Evolutionary conservation across 2,329 filamentous ascomycete genomes (phyloP).

Genomic region (Berkeleyomyces basicola): DNA sequence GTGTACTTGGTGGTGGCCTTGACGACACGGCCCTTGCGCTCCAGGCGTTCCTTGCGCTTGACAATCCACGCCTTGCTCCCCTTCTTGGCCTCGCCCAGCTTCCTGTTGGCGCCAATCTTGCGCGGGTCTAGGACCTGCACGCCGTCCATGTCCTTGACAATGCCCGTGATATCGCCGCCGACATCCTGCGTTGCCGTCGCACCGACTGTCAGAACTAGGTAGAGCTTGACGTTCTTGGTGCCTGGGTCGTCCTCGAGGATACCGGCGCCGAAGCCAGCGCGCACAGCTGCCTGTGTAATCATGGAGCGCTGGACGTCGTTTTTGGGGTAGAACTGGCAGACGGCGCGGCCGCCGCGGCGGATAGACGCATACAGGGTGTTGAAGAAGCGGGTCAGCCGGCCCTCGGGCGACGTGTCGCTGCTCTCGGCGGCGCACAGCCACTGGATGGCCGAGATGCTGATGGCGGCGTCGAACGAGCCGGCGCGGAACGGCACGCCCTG

Average conservation of each 20-base stretch:
- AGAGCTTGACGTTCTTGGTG: conserved; percentile 94
- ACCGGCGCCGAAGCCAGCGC: conserved; percentile 88
- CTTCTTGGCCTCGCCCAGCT: conserved; percentile 49
- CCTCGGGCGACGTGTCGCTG: conserved; percentile 65
- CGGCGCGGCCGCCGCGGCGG: conserved; percentile 68
- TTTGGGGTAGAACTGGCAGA: conserved; percentile 97
- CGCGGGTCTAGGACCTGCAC: conserved; percentile 66
- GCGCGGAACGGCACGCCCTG: conserved; percentile 89
- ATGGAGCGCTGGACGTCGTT: conserved; percentile 82
- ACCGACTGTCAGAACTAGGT: conserved; percentile 83
- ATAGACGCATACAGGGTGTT: conserved; percentile 78
- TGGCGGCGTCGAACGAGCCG: conserved; percentile 84
- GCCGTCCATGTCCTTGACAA: conserved; percentile 75
- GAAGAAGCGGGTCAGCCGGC: conserved; percentile 72
- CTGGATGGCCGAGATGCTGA: conserved; percentile 91
- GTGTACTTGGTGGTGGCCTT: conserved; percentile 89
- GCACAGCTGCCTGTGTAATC: conserved; percentile 81
- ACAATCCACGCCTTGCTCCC: conserved; percentile 73
- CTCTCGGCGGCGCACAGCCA: conserved; percentile 96
- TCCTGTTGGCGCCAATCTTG: conserved; percentile 20
- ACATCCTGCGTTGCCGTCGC: conserved; percentile 30
- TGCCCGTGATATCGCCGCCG: conserved; percentile 72
- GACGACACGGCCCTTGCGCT: conserved; percentile 84
- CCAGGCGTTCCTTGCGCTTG: conserved; percentile 84
- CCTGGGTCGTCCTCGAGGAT: conserved; percentile 88